Evolutionary conservation across 768 basidiomycete species (phyloP).

Genomic region (Kondoa subrosea): DNA sequence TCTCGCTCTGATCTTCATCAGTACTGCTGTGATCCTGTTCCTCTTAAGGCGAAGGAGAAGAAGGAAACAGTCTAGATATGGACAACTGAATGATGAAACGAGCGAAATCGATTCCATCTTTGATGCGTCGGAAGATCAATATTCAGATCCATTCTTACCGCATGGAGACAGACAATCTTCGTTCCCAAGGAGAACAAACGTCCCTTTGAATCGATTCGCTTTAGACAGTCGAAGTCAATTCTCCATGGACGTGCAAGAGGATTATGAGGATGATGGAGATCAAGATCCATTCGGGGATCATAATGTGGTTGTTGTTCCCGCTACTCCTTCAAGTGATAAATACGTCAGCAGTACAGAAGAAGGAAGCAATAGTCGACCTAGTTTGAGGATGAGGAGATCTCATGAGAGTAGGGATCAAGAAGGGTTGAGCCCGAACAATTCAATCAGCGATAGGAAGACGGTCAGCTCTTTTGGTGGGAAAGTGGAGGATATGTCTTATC

Average conservation of each 20-base stretch:
- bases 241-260: not conserved
- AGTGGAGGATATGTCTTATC: not conserved
- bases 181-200: not conserved
- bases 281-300: too few species aligned
- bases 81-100: not conserved
- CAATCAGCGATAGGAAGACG: not conserved
- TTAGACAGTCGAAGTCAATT: not conserved
- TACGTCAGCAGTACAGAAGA: not conserved
- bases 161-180: not conserved
- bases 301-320: too few species aligned
- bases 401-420: not conserved
- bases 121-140: not conserved
- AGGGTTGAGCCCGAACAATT: not conserved
- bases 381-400: not conserved
- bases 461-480: not conserved
- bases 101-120: not conserved
- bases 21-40: not conserved
- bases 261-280: too few species aligned
- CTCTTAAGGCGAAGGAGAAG: not conserved
- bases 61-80: not conserved
- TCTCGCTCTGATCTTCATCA: not conserved
- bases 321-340: not conserved
- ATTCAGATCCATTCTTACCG: not conserved
- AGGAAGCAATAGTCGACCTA: not conserved
- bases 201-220: not conserved